Evolutionary conservation across 2,329 filamentous ascomycete species (phyloP), one percentile per base, ranked within the genome.

Genomic region (Penicillium rolfsii): DNA sequence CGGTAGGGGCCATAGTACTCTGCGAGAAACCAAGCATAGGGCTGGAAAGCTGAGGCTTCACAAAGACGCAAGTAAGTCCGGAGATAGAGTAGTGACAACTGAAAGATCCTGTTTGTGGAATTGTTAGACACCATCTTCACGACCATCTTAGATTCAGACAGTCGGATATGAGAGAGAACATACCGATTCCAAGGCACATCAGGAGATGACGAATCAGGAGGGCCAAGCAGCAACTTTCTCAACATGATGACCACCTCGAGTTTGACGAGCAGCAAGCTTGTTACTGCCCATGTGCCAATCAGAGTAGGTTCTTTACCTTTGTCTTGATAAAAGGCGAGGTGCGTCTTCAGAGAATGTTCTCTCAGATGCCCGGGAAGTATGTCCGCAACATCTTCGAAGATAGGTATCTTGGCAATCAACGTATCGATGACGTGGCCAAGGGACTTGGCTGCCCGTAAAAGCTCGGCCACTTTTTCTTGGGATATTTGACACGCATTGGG

Each of bases 1-100:
- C 52, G 55, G 9, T 53, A 49, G n/a, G 59, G 52, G 1, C 19
- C 43, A 30, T 59, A 43, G 19, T 55, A 52, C 6, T 36, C 36
- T 12, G 49, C 43, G 33, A 53, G 53, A 35, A 57, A 59, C 62
- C 59, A 64, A 30, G 14, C 19, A 36, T 59, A 64, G 2, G 59
- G 62, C 22, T 52, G 26, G 14, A 62, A 64, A 12, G 54, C 43
- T 8, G 59, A 45, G 8, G 12, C 36, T 9, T 19, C 12, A 12
- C 19, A 61, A 33, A 64, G 57, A 4, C 55, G 19, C 8, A 50
- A 33, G 53, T 57, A 61, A 16, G n/a, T 50, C 8, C 45, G 36
- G 5, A 57, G 33, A 36, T 52, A 63, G 14, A 30, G 4, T 5
- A 58, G 30, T 12, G 54, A 60, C 16, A 63, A 28, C 30, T 45